phyloP scores from a whole-genome alignment of 371 early-diverging fungal genomes.

The Mortierella sp. region DNA sequence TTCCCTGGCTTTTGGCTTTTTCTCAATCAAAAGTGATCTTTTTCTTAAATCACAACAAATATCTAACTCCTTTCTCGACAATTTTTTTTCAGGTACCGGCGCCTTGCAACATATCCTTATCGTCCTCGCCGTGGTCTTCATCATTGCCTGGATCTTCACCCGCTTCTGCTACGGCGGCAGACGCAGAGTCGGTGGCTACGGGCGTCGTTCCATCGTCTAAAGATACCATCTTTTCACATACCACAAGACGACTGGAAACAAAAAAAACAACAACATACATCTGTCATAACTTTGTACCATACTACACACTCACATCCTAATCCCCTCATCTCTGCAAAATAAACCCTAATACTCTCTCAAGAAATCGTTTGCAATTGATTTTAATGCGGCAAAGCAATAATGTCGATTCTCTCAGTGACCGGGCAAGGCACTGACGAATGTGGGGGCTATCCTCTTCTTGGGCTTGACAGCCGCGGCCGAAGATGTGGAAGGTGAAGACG shows the following conservation, averaged over 20 bases:
- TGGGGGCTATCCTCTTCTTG: constrained; percentile 51
- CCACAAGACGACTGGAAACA: background rate
- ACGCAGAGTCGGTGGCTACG: constrained; percentile 9
- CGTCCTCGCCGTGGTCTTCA: constrained; percentile 27
- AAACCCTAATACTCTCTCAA: background rate
- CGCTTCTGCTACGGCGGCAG: constrained; percentile 32
- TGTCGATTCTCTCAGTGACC: constrained; percentile 20
- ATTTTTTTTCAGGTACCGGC: constrained; percentile 5
- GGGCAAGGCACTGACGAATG: constrained; percentile 52
- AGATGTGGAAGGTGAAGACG: background rate
- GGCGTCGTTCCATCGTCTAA: constrained; percentile 19
- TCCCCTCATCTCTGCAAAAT: background rate
- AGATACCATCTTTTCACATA: background rate
- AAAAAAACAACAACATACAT: background rate
- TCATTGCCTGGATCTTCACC: constrained; percentile 43
- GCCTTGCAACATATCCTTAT: constrained; percentile 25
- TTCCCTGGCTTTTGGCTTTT: too few species aligned
- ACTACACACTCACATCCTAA: background rate
- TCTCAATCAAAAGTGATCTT: too few species aligned
- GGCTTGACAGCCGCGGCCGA: constrained; percentile 15
- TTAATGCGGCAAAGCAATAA: background rate
- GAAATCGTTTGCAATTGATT: background rate
- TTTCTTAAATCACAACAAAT: background rate
- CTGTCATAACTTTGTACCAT: background rate
- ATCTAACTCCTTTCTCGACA: background rate